phyloP scores from a whole-genome alignment of 2,329 filamentous ascomycete genomes.

The Aureobasidium sp. region DNA sequence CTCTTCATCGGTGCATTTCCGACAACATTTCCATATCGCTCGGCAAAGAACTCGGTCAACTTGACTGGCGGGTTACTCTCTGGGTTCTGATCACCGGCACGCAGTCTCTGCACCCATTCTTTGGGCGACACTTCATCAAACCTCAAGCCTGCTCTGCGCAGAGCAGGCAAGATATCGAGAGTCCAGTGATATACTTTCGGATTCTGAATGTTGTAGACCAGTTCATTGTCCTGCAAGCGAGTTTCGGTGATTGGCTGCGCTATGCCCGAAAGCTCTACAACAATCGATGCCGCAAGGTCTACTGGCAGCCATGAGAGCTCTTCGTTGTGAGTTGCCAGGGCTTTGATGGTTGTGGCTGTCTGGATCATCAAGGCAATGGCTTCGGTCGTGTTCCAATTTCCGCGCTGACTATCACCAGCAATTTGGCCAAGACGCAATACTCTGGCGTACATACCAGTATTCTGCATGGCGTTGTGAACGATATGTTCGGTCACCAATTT shows the following conservation, averaged over 20 bases:
- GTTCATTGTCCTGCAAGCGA: background rate
- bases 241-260: background rate
- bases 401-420: constrained; percentile 37
- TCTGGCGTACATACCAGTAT: constrained; percentile 17
- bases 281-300: constrained; percentile 11
- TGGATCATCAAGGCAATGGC: constrained; percentile 43
- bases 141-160: constrained; percentile 22
- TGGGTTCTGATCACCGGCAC: constrained; percentile 19
- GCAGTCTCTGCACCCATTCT: constrained; percentile 20
- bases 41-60: constrained; percentile 24
- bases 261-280: constrained; percentile 11
- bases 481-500: constrained; percentile 19
- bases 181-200: constrained; percentile 43
- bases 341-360: constrained; percentile 37
- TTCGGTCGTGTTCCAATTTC: constrained; percentile 43
- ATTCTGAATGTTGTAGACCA: constrained; percentile 36
- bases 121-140: constrained; percentile 18
- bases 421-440: constrained; percentile 35
- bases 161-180: constrained; percentile 41
- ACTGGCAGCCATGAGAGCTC: constrained; percentile 14
- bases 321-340: constrained; percentile 37
- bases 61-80: constrained; percentile 24
- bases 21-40: constrained; percentile 19
- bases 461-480: constrained; percentile 13
- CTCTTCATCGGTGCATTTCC: constrained; percentile 12